Conservation (phyloP, 352 stramenopile species). For the Pythium folliculosum region DNA sequence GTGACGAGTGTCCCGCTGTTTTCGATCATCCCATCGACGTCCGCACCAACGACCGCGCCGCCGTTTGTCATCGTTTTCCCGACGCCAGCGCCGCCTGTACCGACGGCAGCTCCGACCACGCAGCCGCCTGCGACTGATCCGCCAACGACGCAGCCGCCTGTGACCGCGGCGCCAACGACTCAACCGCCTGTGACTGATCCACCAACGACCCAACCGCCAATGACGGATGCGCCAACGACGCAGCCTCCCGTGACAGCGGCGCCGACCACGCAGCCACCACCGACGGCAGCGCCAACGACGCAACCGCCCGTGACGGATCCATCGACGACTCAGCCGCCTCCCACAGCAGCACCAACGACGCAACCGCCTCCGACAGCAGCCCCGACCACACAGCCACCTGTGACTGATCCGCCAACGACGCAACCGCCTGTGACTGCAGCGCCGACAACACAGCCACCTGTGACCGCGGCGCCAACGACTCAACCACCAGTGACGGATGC, state of each 20-base stretch:
- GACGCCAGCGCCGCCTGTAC: neutral
- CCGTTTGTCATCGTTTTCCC: slow-evolving; percentile 20
- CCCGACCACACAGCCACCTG: neutral
- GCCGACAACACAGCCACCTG: neutral
- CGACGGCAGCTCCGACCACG: neutral
- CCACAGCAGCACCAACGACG: neutral
- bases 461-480: neutral
- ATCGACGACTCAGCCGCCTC: neutral
- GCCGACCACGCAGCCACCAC: neutral
- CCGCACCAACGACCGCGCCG: neutral
- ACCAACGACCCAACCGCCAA: neutral
- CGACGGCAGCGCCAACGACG: neutral
- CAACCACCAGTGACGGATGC: neutral
- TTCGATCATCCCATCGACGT: neutral
- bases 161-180: neutral
- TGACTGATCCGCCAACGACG: neutral
- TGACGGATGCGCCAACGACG: neutral
- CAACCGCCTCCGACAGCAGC: neutral
- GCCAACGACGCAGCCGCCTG: neutral
- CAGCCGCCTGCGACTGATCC: neutral
- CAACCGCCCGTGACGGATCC: neutral
- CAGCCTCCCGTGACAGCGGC: neutral
- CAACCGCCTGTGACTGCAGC: neutral
- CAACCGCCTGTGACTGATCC: neutral
- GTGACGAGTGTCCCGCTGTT: neutral